Evolutionary conservation across 768 basidiomycete species (phyloP).

Genomic region (Rhodocollybia butyracea): DNA sequence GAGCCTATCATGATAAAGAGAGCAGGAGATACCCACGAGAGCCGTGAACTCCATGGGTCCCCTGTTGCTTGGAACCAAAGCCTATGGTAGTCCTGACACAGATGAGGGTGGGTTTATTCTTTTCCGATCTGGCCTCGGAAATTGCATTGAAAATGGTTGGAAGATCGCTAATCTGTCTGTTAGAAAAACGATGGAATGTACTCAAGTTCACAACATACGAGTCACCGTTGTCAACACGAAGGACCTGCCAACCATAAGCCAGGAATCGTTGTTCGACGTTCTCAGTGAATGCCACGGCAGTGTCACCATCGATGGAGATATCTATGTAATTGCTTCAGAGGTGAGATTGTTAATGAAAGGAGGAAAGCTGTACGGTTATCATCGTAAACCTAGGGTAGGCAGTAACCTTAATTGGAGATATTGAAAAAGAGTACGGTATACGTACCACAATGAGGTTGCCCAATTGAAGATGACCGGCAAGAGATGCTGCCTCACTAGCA

Average conservation of each 20-base stretch:
- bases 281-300: slow-evolving; percentile 90
- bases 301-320: slow-evolving; percentile 96
- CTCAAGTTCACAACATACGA: slow-evolving; percentile 36
- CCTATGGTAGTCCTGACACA: slow-evolving; percentile 88
- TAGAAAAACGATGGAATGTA: neutral
- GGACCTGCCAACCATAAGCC: slow-evolving; percentile 93
- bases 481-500: slow-evolving; percentile 85
- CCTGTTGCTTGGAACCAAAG: slow-evolving; percentile 88
- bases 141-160: slow-evolving; percentile 76
- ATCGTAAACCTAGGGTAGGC: slow-evolving; percentile 70
- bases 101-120: slow-evolving; percentile 84
- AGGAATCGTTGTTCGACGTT: slow-evolving; percentile 86
- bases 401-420: slow-evolving; percentile 9
- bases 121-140: slow-evolving; percentile 70
- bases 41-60: slow-evolving; percentile 94
- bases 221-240: slow-evolving; percentile 80
- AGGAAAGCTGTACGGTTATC: slow-evolving; percentile 69
- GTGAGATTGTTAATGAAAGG: slow-evolving; percentile 3
- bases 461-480: slow-evolving; percentile 91
- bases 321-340: slow-evolving; percentile 40
- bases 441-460: slow-evolving; percentile 89
- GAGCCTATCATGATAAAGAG: too few species aligned
- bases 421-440: slow-evolving; percentile 12
- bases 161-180: slow-evolving; percentile 56
- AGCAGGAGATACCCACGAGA: slow-evolving; percentile 71